These are phyloP conservation scores for Rhodotorula paludigena DNA, from an alignment of 768 basidiomycete species.

Conservation along the genomic window DNA sequence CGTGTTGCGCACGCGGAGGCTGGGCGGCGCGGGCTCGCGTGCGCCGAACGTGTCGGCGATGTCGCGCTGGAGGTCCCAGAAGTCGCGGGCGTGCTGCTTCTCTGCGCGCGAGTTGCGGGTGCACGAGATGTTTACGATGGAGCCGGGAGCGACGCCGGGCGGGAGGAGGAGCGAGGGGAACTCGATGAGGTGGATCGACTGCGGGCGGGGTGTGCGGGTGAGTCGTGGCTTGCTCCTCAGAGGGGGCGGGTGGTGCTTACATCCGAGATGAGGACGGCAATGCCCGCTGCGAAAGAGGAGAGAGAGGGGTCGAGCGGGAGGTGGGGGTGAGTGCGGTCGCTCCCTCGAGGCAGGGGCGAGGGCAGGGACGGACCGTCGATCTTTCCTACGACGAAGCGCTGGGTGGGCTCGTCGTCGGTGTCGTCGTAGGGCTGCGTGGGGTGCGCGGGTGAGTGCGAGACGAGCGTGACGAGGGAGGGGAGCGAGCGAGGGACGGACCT, in stretches of 20 bases:
- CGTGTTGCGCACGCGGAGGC: slow-evolving; percentile 80
- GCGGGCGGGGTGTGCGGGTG: neutral
- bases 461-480: neutral
- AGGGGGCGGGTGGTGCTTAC: neutral
- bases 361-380: slow-evolving; percentile 25
- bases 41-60: slow-evolving; percentile 73
- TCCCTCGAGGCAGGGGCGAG: too few species aligned
- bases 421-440: slow-evolving; percentile 9
- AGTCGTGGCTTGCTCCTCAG: too few species aligned
- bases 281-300: slow-evolving; percentile 34
- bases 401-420: slow-evolving; percentile 2
- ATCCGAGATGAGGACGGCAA: slow-evolving; percentile 44
- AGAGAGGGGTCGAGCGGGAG: neutral
- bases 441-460: neutral
- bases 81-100: slow-evolving; percentile 69
- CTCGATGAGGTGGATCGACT: slow-evolving; percentile 96
- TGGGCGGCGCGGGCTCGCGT: slow-evolving; percentile 63
- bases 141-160: slow-evolving; percentile 84
- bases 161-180: slow-evolving; percentile 94
- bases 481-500: neutral
- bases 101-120: slow-evolving; percentile 76
- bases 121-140: slow-evolving; percentile 94
- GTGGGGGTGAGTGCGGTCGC: neutral
- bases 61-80: slow-evolving; percentile 74
- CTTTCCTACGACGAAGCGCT: slow-evolving; percentile 35